Base-by-base conservation (phyloP, 345 rosid species). In the Trapa incisa region DNA sequence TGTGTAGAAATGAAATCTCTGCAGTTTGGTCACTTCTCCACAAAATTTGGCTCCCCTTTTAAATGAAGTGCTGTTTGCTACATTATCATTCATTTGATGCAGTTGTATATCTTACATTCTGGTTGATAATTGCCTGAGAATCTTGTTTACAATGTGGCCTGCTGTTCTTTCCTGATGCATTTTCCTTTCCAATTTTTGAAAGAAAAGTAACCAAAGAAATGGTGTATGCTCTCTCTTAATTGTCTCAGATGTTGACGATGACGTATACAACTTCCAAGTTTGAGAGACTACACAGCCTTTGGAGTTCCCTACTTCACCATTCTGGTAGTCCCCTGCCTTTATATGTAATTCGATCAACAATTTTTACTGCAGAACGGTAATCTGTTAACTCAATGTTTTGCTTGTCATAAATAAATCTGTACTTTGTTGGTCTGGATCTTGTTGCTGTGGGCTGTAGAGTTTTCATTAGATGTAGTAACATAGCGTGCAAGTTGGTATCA, bases 221-320 rank as follows among this genome's bases (percentile, higher is more conserved):
- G 38, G 33, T 33, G 2, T 58, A 5, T 32, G 9, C 13, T 56
- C 37, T 12, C 33, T 38, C 10, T 12, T 8, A 3, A 22, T 22
- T 32, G 33, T 29, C 63, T 58, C 63, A 58, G 63, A 58, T 58
- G 63, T 58, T 38, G 63, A 58, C 5, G 63, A 35, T 32, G 63
- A 16, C 63, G 35, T 58, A 58, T 58, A 38, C 63, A 58, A 58
- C 38, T 58, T 58, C 63, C 63, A 33, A 58, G 63, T 32, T 58
- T 58, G 48, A 45, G 63, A 35, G 15, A 11, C 13, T 0, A 6
- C 16, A 22, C 12, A 16, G 37, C 38, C 61, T 58, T 45, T 45
- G 48, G 13, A 45, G 48, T 7, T 45, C 48, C 48, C 2, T 45
- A 45, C 48, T 45, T 45, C 43, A 41, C 43, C 43, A 41, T 41